Evolutionary conservation across 345 rosid genomes (phyloP), one percentile per base, ranked within the genome.

Genomic region (Citropsis articulata): DNA sequence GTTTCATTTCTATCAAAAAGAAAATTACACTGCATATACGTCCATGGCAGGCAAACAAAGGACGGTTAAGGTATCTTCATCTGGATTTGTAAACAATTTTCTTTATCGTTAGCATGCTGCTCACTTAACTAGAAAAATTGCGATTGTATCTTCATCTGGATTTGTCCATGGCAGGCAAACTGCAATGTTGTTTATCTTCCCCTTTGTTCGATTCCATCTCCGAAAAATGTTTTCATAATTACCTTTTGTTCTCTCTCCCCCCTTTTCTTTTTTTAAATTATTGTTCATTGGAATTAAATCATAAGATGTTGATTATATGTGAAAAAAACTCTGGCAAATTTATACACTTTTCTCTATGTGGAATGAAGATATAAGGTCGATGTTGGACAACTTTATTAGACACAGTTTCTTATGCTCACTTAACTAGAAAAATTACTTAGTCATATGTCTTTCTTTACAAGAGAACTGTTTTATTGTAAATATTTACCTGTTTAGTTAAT

Each of bases 141-240:
- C n/a, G n/a, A n/a, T n/a, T n/a, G n/a, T n/a, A n/a, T n/a, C n/a
- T n/a, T n/a, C n/a, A n/a, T n/a, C n/a, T n/a, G n/a, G n/a, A n/a
- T n/a, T n/a, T n/a, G n/a, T n/a, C n/a, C n/a, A n/a, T n/a, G n/a
- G n/a, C n/a, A n/a, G n/a, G n/a, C n/a, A n/a, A n/a, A n/a, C n/a
- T n/a, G n/a, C n/a, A n/a, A n/a, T n/a, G n/a, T n/a, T n/a, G 86
- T 93, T 55, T 98, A 96, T 87, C 93, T 96, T 77, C 98, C 99
- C 63, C 91, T 96, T 42, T 96, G 99, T 83, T 96, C 97, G 0
- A 85, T 91, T 77, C 88, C 89, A 33, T 90, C 92, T 67, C 99
- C 98, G 6, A 96, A 89, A 88, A 86, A 82, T 80, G 99, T 96
- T 14, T 10, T 12, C 16, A 12, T 45, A 18, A 45, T 45, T 45